A percentile compares a stretch with the other conserved stretches of the same genome.
These are phyloP conservation scores for Westerdykella sp. DNA, from an alignment of 2,329 filamentous ascomycete genomes.

Conservation along the genomic window DNA sequence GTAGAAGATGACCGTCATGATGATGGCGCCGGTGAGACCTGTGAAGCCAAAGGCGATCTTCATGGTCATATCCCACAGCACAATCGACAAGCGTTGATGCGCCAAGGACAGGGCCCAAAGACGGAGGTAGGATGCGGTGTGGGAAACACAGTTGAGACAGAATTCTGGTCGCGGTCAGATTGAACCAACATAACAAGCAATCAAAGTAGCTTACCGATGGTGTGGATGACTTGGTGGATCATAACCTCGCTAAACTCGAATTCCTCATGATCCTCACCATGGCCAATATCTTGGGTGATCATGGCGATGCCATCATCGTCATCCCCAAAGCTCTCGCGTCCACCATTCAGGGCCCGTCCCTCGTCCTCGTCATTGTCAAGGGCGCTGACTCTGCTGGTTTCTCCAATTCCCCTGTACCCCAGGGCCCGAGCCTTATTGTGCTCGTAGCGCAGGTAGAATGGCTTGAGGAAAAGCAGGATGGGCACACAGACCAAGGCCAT, in stretches of 20 bases:
- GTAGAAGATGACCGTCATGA: constrained; percentile 75
- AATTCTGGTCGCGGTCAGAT: constrained; percentile 61
- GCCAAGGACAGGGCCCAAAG: constrained; percentile 96
- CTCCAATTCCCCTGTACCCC: constrained; percentile 90
- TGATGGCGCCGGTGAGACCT: constrained; percentile 65
- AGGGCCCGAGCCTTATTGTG: constrained; percentile 80
- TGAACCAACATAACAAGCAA: not conserved
- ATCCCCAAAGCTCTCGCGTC: constrained; percentile 61
- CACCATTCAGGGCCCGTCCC: constrained; percentile 52
- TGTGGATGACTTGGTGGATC: constrained; percentile 99
- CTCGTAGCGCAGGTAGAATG: constrained; percentile 89
- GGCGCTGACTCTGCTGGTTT: constrained; percentile 80
- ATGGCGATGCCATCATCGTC: constrained; percentile 80
- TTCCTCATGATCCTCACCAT: constrained; percentile 79
- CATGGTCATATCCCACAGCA: constrained; percentile 95
- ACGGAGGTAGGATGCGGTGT: constrained; percentile 96
- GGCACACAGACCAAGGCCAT: constrained; percentile 83
- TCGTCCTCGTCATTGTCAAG: constrained; percentile 74
- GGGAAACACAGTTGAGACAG: constrained; percentile 97
- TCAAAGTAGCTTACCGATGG: constrained; percentile 64
- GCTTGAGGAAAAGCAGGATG: constrained; percentile 87
- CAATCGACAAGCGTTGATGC: constrained; percentile 93
- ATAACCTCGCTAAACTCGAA: constrained; percentile 97
- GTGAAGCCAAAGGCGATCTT: constrained; percentile 63
- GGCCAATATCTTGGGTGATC: constrained; percentile 74